Evolutionary conservation across 2,329 filamentous ascomycete species (phyloP).

Genomic region (Scytalidium lignicola): DNA sequence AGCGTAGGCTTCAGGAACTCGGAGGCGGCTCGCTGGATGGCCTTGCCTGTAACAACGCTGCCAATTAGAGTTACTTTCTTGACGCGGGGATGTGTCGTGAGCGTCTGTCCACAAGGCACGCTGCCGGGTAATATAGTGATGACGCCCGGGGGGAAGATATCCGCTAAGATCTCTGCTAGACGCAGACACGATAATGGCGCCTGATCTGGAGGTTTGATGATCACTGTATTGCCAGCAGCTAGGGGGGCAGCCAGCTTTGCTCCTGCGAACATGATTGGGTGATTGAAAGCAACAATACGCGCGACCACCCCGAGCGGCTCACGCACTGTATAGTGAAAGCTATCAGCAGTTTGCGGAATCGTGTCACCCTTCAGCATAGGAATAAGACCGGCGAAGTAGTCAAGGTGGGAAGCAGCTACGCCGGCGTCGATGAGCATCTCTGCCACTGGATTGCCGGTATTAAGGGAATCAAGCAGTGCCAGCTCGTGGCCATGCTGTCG

Average conservation of each 20-base stretch:
- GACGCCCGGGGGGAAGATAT: conserved; percentile 70
- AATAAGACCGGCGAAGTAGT: conserved; percentile 71
- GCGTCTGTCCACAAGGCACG: conserved; percentile 56
- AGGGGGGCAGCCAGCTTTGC: conserved; percentile 68
- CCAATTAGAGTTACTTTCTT: conserved; percentile 75
- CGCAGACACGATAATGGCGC: conserved; percentile 58
- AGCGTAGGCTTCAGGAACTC: conserved; percentile 57
- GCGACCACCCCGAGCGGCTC: conserved; percentile 71
- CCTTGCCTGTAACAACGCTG: conserved; percentile 60
- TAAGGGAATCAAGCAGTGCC: conserved; percentile 59
- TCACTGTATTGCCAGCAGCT: conserved; percentile 51
- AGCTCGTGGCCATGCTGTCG: conserved; percentile 60
- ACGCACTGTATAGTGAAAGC: conserved; percentile 68
- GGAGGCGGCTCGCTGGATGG: conserved; percentile 66
- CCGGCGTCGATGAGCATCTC: conserved; percentile 61
- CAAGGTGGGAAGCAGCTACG: conserved; percentile 50
- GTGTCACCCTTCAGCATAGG: conserved; percentile 72
- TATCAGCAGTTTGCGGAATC: conserved; percentile 60
- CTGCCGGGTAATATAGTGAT: conserved; percentile 70
- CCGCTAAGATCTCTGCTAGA: conserved; percentile 58
- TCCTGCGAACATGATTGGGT: conserved; percentile 65
- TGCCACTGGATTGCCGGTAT: conserved; percentile 65
- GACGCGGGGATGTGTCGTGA: conserved; percentile 61
- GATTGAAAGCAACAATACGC: conserved; percentile 73
- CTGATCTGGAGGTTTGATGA: conserved; percentile 59